Evolutionary conservation across 805 yeast species (phyloP).

Genomic region (Lachancea cidri): DNA sequence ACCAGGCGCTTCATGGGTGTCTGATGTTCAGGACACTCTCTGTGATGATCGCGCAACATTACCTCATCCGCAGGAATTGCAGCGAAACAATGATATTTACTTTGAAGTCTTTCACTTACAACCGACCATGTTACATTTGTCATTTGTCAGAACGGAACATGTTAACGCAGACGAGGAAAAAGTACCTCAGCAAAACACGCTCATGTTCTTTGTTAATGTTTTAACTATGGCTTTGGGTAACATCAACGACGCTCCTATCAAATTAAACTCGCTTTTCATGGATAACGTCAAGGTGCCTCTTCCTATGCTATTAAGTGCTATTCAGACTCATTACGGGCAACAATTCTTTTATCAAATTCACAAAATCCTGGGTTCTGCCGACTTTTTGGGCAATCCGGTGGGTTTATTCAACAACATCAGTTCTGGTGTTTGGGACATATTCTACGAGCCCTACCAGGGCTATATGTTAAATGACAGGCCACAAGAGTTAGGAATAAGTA

Average conservation of each 20-base stretch:
- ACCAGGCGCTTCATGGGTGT: slow-evolving; percentile 79
- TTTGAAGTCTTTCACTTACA: slow-evolving; percentile 91
- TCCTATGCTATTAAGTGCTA: slow-evolving; percentile 61
- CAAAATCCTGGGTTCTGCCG: slow-evolving; percentile 93
- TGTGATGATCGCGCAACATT: slow-evolving; percentile 60
- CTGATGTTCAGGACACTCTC: slow-evolving; percentile 34
- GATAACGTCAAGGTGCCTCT: slow-evolving; percentile 88
- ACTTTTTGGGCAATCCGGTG: slow-evolving; percentile 93
- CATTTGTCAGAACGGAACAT: slow-evolving; percentile 86
- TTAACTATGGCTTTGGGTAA: slow-evolving; percentile 96
- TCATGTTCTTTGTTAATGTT: slow-evolving; percentile 75
- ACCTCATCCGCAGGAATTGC: slow-evolving; percentile 61
- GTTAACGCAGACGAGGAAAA: slow-evolving; percentile 56
- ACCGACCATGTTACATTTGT: slow-evolving; percentile 81
- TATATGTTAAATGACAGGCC: slow-evolving; percentile 92
- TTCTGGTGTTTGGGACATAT: slow-evolving; percentile 93
- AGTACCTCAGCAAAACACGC: slow-evolving; percentile 32
- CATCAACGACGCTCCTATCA: slow-evolving; percentile 93
- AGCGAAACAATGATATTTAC: slow-evolving; percentile 68
- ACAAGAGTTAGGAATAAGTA: slow-evolving; percentile 88
- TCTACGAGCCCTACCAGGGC: slow-evolving; percentile 97
- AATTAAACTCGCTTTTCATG: slow-evolving; percentile 77
- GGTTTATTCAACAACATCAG: slow-evolving; percentile 90
- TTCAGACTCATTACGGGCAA: slow-evolving; percentile 84
- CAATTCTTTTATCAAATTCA: slow-evolving; percentile 89